Evolutionary conservation across 495 filamentous ascomycete genomes (phyloP).

Genomic region (Podospora sp.): DNA sequence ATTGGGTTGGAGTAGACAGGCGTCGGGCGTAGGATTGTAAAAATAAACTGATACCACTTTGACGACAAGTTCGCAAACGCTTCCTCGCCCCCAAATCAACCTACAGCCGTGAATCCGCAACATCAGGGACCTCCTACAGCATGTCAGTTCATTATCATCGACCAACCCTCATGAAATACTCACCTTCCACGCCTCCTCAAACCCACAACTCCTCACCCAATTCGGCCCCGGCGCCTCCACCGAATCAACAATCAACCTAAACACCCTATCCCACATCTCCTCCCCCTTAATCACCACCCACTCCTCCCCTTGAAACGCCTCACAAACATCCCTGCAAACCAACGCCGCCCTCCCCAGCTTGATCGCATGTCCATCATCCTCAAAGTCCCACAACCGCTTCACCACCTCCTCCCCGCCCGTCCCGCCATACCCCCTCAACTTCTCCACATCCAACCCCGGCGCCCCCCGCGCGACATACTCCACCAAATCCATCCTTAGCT

Average conservation of each 20-base stretch:
- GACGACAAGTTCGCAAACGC: neutral
- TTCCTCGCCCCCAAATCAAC: neutral
- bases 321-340: constrained; percentile 36
- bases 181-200: constrained; percentile 60
- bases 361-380: constrained; percentile 77
- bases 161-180: constrained; percentile 4
- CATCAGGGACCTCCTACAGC: neutral
- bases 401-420: constrained; percentile 48
- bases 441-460: constrained; percentile 57
- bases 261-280: constrained; percentile 71
- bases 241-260: constrained; percentile 63
- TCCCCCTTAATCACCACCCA: constrained; percentile 59
- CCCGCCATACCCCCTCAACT: constrained; percentile 54
- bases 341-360: constrained; percentile 74
- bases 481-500: constrained; percentile 67
- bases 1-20: constrained; percentile 54
- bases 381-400: constrained; percentile 51
- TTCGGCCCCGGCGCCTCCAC: constrained; percentile 46
- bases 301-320: constrained; percentile 42
- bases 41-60: constrained; percentile 30
- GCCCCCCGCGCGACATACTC: constrained; percentile 64
- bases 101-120: neutral
- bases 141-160: neutral
- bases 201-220: constrained; percentile 62
- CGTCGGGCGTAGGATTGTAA: constrained; percentile 17